Evolutionary conservation across 805 yeast genomes (phyloP).

Genomic region (Candida morakotiae): DNA sequence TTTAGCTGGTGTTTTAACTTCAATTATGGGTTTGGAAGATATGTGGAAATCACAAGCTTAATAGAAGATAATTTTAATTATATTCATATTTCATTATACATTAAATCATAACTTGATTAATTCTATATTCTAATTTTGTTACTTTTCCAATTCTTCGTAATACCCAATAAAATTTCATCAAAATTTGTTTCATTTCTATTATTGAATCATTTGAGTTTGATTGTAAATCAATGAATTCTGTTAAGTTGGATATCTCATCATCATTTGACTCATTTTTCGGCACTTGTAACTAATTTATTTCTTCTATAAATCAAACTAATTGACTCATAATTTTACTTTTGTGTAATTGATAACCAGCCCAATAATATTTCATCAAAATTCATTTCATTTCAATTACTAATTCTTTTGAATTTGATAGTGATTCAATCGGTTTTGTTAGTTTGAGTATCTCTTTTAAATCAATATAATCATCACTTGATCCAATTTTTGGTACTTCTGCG

Average conservation of each 20-base stretch:
- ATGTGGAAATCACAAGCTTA: conserved; percentile 47
- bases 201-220: conserved; percentile 13
- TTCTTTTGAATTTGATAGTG: conserved; percentile 11
- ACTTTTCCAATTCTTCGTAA: no score
- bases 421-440: conserved; percentile 14
- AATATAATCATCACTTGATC: no score
- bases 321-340: no score
- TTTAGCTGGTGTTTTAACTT: conserved; percentile 78
- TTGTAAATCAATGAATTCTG: conserved; percentile 14
- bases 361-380: conserved; percentile 24
- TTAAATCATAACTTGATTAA: no score
- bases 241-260: conserved; percentile 15
- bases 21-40: conserved; percentile 71
- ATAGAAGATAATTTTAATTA: not conserved
- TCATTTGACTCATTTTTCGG: no score
- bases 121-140: no score
- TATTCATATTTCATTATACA: conserved; percentile 2
- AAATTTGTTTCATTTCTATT: conserved; percentile 19
- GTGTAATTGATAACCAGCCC: conserved; percentile 32
- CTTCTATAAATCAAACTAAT: no score
- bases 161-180: conserved; percentile 30
- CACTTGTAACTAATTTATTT: no score
- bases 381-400: conserved; percentile 21
- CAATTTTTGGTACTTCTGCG: no score
- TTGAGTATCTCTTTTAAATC: conserved; percentile 15